A percentile compares a stretch with the other conserved stretches of the same genome.
phyloP scores from a whole-genome alignment of 2,329 filamentous ascomycete genomes.

The Xylaria hypoxylon region DNA sequence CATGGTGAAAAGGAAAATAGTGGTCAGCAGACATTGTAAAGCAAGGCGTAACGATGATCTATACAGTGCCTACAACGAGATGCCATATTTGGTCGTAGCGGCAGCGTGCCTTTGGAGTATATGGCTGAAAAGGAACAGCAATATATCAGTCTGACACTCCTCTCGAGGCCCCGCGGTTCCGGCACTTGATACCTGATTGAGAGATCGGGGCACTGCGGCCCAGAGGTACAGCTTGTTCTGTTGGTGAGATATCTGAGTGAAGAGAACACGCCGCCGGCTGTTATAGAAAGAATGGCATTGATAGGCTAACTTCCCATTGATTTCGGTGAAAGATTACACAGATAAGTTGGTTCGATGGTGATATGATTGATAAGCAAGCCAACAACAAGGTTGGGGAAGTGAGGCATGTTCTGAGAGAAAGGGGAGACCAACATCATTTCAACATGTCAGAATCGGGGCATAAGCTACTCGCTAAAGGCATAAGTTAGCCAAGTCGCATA shows the following conservation, averaged over 20 bases:
- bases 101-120: neutral
- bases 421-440: neutral
- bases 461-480: conserved; percentile 15
- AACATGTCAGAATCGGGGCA: conserved; percentile 9
- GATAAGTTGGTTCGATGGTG: neutral
- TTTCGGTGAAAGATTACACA: neutral
- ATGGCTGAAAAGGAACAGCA: neutral
- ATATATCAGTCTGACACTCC: neutral
- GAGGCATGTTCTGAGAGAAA: neutral
- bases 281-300: neutral
- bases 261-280: neutral
- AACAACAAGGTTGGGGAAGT: conserved; percentile 4
- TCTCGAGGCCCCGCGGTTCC: neutral
- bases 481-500: neutral
- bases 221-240: neutral
- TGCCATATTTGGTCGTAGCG: conserved; percentile 2
- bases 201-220: conserved; percentile 26
- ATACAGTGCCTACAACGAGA: conserved; percentile 12
- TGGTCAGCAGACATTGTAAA: conserved; percentile 23
- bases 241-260: neutral
- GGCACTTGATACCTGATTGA: neutral
- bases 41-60: conserved; percentile 5
- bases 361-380: neutral
- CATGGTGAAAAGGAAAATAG: neutral
- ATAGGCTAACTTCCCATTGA: neutral